A percentile compares a stretch with the other conserved stretches of the same genome.
Evolutionary conservation across 2,329 filamentous ascomycete genomes (phyloP).

Genomic region (Trichoderma asperellum): DNA sequence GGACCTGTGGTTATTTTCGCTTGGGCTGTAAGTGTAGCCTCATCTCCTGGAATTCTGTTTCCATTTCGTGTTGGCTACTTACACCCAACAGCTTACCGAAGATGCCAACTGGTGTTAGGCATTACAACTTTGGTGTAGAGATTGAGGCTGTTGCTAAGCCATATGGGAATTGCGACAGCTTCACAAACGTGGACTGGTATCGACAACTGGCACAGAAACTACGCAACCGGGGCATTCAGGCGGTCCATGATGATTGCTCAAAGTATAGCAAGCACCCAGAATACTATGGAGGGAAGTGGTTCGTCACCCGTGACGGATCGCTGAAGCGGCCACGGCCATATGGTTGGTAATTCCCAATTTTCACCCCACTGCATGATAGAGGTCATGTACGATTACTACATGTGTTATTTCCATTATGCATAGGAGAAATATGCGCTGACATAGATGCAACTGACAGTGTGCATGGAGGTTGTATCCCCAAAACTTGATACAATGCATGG

Average conservation of each 20-base stretch:
- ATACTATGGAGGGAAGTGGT: constrained; percentile 49
- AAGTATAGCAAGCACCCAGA: constrained; percentile 48
- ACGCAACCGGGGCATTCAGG: constrained; percentile 44
- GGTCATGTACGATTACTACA: constrained; percentile 10
- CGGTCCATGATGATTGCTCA: constrained; percentile 45
- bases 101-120: constrained; percentile 27
- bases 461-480: constrained; percentile 49
- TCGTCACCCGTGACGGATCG: constrained; percentile 47
- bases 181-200: constrained; percentile 48
- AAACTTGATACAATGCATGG: constrained; percentile 43
- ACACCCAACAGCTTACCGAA: not conserved
- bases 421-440: constrained; percentile 19
- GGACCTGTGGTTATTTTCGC: constrained; percentile 29
- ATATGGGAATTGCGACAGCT: constrained; percentile 43
- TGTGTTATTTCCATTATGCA: not conserved
- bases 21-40: constrained; percentile 28
- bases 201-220: constrained; percentile 46
- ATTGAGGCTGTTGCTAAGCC: constrained; percentile 46
- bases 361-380: not conserved
- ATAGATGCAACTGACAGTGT: constrained; percentile 36
- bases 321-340: constrained; percentile 44
- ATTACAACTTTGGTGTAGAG: constrained; percentile 49
- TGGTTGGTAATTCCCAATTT: constrained; percentile 36
- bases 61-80: not conserved
- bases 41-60: not conserved